Conservation (phyloP, 805 yeast genomes). For the Cyberlindnera lachancei region DNA sequence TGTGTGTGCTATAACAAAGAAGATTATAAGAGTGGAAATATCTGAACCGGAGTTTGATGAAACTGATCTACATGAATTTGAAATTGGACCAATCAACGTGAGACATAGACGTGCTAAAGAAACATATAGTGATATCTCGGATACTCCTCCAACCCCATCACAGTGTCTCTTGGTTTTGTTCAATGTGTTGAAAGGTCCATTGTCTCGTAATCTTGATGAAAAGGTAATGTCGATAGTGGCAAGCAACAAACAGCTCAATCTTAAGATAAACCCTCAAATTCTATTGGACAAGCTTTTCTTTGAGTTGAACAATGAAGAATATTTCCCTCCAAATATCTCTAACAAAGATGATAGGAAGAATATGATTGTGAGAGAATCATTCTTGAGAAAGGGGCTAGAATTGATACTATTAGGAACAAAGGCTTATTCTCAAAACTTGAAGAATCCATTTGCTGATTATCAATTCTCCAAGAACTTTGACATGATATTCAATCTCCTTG, state of each 20-base stretch:
- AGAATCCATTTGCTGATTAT: constrained; percentile 23
- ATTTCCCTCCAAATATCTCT: constrained; percentile 42
- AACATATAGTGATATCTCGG: constrained; percentile 19
- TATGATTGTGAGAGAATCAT: constrained; percentile 37
- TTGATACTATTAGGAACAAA: constrained; percentile 37
- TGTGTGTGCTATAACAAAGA: constrained; percentile 38
- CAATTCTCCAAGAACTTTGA: constrained; percentile 21
- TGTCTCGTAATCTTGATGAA: constrained; percentile 35
- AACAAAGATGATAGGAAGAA: constrained; percentile 25
- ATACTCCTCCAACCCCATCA: constrained; percentile 40
- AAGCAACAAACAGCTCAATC: constrained; percentile 42
- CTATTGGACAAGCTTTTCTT: constrained; percentile 43
- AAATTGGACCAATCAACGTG: constrained; percentile 39
- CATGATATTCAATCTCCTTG: constrained; percentile 25
- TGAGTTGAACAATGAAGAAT: constrained; percentile 25
- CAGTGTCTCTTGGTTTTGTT: constrained; percentile 55
- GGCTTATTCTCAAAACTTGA: constrained; percentile 20
- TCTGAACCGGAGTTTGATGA: constrained; percentile 41
- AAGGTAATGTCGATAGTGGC: constrained; percentile 50
- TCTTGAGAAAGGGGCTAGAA: constrained; percentile 47
- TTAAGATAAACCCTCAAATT: constrained; percentile 49
- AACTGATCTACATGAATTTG: constrained; percentile 41
- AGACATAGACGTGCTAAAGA: constrained; percentile 38
- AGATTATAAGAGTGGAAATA: constrained; percentile 45
- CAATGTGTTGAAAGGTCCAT: constrained; percentile 62